Evolutionary conservation across 2,329 filamentous ascomycete species (phyloP).

Genomic region (Talaromyces marneffei): DNA sequence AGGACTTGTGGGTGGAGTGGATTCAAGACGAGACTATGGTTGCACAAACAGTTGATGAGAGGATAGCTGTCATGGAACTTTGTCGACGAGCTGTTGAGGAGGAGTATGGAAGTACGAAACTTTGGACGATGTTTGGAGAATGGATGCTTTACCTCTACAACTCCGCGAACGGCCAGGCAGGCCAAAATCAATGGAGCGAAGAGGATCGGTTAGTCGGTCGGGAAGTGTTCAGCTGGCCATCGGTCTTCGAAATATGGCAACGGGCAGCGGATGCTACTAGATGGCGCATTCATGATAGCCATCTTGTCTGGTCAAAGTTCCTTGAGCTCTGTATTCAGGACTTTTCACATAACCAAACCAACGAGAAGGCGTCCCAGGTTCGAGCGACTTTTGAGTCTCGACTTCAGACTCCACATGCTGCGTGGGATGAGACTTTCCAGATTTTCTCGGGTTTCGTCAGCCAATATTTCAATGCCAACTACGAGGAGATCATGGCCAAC

Average conservation of each 20-base stretch:
- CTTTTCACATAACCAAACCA: conserved; percentile 42
- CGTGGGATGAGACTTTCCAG: conserved; percentile 56
- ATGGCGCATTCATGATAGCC: conserved; percentile 57
- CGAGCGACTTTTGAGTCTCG: conserved; percentile 49
- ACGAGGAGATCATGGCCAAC: conserved; percentile 55
- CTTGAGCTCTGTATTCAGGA: conserved; percentile 52
- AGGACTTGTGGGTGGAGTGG: conserved; percentile 59
- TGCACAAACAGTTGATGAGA: conserved; percentile 51
- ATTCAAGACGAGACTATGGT: conserved; percentile 57
- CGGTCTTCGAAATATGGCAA: conserved; percentile 52
- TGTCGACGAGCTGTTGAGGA: conserved; percentile 56
- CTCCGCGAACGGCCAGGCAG: conserved; percentile 42
- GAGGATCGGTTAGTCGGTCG: conserved; percentile 54
- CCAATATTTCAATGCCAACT: conserved; percentile 48
- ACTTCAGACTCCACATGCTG: conserved; percentile 53
- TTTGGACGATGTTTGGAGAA: conserved; percentile 59
- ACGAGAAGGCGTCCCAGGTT: conserved; percentile 46
- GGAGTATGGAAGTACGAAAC: conserved; percentile 54
- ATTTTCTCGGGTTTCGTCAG: conserved; percentile 56
- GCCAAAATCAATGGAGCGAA: conserved; percentile 42
- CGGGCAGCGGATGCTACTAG: conserved; percentile 52
- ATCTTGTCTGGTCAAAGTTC: conserved; percentile 57
- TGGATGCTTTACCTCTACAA: conserved; percentile 55
- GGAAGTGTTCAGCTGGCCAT: conserved; percentile 54
- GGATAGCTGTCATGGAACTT: conserved; percentile 54